Conservation (phyloP, 805 yeast genomes). For the Candida palmyrensis region DNA sequence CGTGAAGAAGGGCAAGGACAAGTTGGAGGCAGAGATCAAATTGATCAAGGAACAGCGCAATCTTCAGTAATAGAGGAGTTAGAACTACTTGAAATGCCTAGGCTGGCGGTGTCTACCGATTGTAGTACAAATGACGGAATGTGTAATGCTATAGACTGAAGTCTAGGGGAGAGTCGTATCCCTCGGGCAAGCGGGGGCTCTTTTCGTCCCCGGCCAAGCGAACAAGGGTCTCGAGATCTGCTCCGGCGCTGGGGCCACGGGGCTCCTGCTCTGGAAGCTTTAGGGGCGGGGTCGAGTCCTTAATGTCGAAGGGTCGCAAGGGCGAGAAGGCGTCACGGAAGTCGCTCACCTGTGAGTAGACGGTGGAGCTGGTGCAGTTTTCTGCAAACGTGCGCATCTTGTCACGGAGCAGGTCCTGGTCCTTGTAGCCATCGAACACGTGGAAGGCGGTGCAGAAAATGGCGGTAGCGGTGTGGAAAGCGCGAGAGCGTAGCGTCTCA, state of each 20-base stretch:
- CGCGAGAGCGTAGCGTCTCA: too few relatives aligned
- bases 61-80: constrained; percentile 11
- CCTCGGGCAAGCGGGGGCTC: too few relatives aligned
- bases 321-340: constrained; percentile 1
- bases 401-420: constrained; percentile 11
- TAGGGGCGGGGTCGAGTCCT: neutral
- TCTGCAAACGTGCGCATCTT: constrained; percentile 7
- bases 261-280: too few relatives aligned
- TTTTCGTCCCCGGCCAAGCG: too few relatives aligned
- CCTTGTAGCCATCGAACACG: constrained; percentile 33
- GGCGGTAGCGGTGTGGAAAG: constrained; percentile 5
- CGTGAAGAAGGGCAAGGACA: constrained; percentile 81
- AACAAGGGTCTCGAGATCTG: too few relatives aligned
- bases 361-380: neutral
- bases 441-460: constrained; percentile 15
- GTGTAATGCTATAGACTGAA: constrained; percentile 1
- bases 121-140: too few relatives aligned
- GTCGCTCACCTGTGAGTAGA: neutral
- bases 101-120: too few relatives aligned
- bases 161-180: too few relatives aligned
- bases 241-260: too few relatives aligned
- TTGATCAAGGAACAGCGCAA: constrained; percentile 40
- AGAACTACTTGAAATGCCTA: neutral
- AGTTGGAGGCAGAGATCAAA: constrained; percentile 69
- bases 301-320: constrained; percentile 1